Conservation (phyloP, 2,329 filamentous ascomycete genomes). For the Volutella citrinella region DNA sequence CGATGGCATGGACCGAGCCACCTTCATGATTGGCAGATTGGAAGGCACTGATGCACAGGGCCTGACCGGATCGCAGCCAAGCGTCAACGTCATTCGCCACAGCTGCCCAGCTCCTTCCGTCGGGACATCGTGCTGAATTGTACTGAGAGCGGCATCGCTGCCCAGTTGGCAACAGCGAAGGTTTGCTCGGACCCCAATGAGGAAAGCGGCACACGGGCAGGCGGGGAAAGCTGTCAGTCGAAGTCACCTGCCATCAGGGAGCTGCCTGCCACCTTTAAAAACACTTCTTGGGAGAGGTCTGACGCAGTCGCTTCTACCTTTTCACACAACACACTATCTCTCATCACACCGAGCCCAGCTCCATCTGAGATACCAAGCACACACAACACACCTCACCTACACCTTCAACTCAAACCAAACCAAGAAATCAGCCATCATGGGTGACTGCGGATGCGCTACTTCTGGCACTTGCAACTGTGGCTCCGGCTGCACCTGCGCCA, state of each 20-base stretch:
- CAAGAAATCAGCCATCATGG: slow-evolving; percentile 42
- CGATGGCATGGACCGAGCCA: too few relatives aligned
- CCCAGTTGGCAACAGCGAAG: too few relatives aligned
- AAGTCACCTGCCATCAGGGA: background rate
- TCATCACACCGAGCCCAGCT: slow-evolving; percentile 1
- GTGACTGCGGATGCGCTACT: slow-evolving; percentile 40
- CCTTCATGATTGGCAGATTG: too few relatives aligned
- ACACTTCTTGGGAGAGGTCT: background rate
- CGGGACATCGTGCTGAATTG: too few relatives aligned
- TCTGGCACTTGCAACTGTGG: slow-evolving; percentile 42
- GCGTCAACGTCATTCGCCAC: slow-evolving; percentile 17
- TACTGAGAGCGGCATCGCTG: too few relatives aligned
- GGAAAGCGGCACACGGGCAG: too few relatives aligned
- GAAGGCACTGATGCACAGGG: too few relatives aligned
- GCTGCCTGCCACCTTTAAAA: background rate
- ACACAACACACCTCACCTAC: slow-evolving; percentile 1
- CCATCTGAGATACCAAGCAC: slow-evolving; percentile 7
- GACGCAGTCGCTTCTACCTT: background rate
- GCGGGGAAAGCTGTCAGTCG: too few relatives aligned
- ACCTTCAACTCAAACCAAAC: slow-evolving; percentile 6
- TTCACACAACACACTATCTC: background rate
- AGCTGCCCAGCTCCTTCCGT: slow-evolving; percentile 4
- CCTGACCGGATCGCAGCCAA: too few relatives aligned
- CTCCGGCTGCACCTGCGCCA: slow-evolving; percentile 38
- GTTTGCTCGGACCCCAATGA: too few relatives aligned